A percentile compares a stretch with the other conserved stretches of the same genome.
Conservation (phyloP, 192 early-diverging fungal species). For the Backusella westeae region DNA sequence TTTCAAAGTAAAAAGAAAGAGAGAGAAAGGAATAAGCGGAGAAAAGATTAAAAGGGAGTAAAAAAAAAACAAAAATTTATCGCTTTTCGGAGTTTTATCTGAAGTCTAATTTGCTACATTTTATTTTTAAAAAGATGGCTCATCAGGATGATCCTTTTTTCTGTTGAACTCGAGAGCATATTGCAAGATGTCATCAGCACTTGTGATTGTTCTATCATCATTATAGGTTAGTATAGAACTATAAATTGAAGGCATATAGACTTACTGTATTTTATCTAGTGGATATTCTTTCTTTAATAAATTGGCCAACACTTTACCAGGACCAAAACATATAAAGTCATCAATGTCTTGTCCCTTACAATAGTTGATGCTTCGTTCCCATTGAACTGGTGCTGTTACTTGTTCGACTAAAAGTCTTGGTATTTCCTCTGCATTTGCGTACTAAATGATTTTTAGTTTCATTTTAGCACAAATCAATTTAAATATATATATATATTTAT, state of each 20-base stretch:
- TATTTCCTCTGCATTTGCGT: constrained; percentile 51
- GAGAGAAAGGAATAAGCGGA: not conserved
- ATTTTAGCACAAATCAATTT: not conserved
- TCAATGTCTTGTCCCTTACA: constrained; percentile 77
- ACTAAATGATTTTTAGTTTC: constrained; percentile 10
- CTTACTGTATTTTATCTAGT: constrained; percentile 62
- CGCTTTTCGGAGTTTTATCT: not conserved
- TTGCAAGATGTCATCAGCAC: constrained; percentile 28
- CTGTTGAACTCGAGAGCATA: constrained; percentile 22
- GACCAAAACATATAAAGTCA: constrained; percentile 86
- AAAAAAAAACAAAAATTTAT: not conserved
- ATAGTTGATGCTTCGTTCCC: constrained; percentile 82
- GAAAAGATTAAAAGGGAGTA: not conserved
- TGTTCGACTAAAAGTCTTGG: constrained; percentile 69
- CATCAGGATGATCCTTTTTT: constrained; percentile 6
- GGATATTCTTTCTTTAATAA: constrained; percentile 86
- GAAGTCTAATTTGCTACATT: not conserved
- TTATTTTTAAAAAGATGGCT: constrained; percentile 7
- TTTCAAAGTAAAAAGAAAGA: not conserved
- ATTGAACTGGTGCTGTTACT: constrained; percentile 84
- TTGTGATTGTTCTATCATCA: constrained; percentile 32
- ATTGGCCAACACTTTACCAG: constrained; percentile 86
- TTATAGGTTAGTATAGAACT: not conserved
- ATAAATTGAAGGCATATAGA: constrained; percentile 31
- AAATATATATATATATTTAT: not conserved